phyloP scores from a whole-genome alignment of 75 land plant genomes.

The Pseudotsuga menziesii region DNA sequence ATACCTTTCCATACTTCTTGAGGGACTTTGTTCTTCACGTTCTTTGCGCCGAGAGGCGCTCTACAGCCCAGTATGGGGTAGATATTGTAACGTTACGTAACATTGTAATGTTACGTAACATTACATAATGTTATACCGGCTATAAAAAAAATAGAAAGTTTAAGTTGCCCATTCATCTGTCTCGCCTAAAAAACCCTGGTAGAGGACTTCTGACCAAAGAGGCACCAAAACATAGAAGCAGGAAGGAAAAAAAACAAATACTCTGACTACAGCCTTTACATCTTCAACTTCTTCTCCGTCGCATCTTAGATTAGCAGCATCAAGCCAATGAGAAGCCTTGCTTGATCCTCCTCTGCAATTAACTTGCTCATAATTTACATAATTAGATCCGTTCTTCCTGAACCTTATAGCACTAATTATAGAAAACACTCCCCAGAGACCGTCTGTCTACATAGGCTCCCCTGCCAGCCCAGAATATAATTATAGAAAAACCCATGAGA shows the following conservation, averaged over 20 bases:
- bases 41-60: too few species aligned
- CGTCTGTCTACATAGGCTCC: neutral
- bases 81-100: too few species aligned
- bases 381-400: neutral
- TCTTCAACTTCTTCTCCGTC: slow-evolving; percentile 23
- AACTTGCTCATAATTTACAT: too few species aligned
- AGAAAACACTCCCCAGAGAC: too few species aligned
- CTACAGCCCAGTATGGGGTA: too few species aligned
- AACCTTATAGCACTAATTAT: slow-evolving; percentile 6
- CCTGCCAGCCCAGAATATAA: slow-evolving; percentile 31
- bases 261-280: slow-evolving; percentile 8
- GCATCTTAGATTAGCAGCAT: slow-evolving; percentile 22
- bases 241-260: slow-evolving; percentile 28
- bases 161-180: slow-evolving; percentile 22
- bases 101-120: too few species aligned
- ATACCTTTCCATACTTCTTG: too few species aligned
- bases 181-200: slow-evolving; percentile 37
- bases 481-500: slow-evolving; percentile 24
- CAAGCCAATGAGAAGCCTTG: slow-evolving; percentile 17
- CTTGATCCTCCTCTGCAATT: too few species aligned
- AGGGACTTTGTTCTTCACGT: too few species aligned
- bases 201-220: slow-evolving; percentile 35
- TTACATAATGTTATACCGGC: too few species aligned
- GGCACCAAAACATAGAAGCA: slow-evolving; percentile 24
- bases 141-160: too few species aligned